phyloP scores from a whole-genome alignment of 1,139 yeast genomes.

The Yamadazyma friedrichii region DNA sequence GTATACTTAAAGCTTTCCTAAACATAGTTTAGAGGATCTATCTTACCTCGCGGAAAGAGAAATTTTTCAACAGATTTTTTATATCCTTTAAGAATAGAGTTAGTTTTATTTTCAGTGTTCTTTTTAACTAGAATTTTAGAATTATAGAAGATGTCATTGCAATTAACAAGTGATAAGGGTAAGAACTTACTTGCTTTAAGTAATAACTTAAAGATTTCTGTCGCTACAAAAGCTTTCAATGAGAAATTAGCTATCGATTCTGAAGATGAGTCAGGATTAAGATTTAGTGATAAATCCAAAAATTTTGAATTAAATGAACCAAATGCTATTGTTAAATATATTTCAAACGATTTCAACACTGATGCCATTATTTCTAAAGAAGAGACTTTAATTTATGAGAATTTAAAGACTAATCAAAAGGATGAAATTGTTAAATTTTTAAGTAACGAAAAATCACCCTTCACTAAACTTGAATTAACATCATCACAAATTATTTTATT shows the following conservation, averaged over 20 bases:
- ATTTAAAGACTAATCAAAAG: conserved; percentile 28
- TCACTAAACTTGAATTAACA: conserved; percentile 20
- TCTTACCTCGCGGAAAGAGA: neutral
- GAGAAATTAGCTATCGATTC: conserved; percentile 29
- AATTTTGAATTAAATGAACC: conserved; percentile 66
- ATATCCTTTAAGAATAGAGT: neutral
- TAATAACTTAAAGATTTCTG: conserved; percentile 58
- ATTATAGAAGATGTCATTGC: conserved; percentile 12
- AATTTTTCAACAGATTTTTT: conserved; percentile 2
- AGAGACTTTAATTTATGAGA: conserved; percentile 33
- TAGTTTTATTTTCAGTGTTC: neutral
- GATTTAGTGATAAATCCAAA: conserved; percentile 32
- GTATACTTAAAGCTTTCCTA: neutral
- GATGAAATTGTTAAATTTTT: conserved; percentile 20
- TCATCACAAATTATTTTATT: conserved; percentile 49
- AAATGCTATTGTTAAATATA: conserved; percentile 77
- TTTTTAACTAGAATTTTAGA: neutral
- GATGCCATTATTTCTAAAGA: conserved; percentile 24
- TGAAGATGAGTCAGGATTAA: conserved; percentile 35
- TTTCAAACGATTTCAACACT: conserved; percentile 47
- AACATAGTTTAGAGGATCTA: neutral
- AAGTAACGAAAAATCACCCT: conserved; percentile 13
- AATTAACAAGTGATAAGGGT: conserved; percentile 44
- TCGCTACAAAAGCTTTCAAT: conserved; percentile 45
- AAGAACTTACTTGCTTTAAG: conserved; percentile 42